Conservation (phyloP, 1,139 yeast species). For the Yamadazyma conglobata region DNA sequence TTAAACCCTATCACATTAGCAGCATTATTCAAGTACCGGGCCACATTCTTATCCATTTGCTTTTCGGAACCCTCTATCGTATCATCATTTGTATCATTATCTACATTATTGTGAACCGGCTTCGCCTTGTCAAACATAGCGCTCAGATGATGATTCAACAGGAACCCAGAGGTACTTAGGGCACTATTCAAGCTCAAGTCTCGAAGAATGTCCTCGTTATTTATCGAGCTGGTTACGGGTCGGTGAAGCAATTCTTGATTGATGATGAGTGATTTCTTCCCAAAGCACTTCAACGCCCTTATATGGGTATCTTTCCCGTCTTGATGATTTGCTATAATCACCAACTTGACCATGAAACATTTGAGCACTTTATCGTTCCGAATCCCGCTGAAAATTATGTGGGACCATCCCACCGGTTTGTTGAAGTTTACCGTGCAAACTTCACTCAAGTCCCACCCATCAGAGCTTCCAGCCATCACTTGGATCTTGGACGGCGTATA, state of each 20-base stretch:
- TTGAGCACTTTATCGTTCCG: conserved; percentile 60
- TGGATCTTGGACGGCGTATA: conserved; percentile 81
- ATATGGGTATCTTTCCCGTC: conserved; percentile 96
- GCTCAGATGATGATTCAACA: conserved; percentile 22
- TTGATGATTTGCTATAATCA: conserved; percentile 81
- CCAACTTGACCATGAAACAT: conserved; percentile 67
- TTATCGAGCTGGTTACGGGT: conserved; percentile 6
- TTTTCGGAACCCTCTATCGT: conserved; percentile 2
- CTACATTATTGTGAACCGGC: conserved; percentile 7
- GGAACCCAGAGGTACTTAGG: conserved; percentile 26
- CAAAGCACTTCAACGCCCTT: conserved; percentile 56
- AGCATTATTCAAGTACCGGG: conserved; percentile 33
- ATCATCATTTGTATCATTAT: conserved; percentile 1
- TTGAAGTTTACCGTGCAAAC: conserved; percentile 64
- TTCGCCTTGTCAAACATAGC: conserved; percentile 5
- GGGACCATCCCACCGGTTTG: conserved; percentile 87
- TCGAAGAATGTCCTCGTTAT: conserved; percentile 23
- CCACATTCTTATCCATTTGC: conserved; percentile 19
- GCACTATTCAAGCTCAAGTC: conserved; percentile 32
- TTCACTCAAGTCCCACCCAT: conserved; percentile 73
- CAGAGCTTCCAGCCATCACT: conserved; percentile 78
- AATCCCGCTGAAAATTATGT: conserved; percentile 61
- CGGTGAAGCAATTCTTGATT: not conserved
- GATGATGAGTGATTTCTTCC: conserved; percentile 25
- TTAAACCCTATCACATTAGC: conserved; percentile 41